Percentiles rank a stretch among this genome's conserved stretches.
Conservation (phyloP, 2,329 filamentous ascomycete genomes). For the Stachybotrys elegans region DNA sequence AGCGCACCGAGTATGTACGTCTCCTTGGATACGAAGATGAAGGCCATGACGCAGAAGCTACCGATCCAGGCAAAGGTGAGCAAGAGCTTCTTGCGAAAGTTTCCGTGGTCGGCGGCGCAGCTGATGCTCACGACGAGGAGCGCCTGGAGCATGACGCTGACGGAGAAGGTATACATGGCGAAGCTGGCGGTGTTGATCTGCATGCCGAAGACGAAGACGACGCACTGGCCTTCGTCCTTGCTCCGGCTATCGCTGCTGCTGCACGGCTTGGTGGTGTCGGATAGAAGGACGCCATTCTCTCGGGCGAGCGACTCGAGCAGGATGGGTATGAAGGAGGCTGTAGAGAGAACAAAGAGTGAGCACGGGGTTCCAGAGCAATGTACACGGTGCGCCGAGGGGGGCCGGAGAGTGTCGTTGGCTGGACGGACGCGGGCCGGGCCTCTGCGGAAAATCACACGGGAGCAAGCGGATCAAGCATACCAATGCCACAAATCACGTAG, state of each 20-base stretch:
- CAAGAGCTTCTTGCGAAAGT: conserved; percentile 82
- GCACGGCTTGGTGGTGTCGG: conserved; percentile 72
- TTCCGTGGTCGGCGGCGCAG: conserved; percentile 90
- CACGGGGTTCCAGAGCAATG: too few relatives aligned
- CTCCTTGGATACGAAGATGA: conserved; percentile 69
- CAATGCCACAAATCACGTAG: conserved; percentile 78
- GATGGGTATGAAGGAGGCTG: conserved; percentile 92
- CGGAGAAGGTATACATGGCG: conserved; percentile 96
- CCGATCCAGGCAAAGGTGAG: conserved; percentile 81
- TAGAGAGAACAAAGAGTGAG: too few relatives aligned
- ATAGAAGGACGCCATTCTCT: conserved; percentile 82
- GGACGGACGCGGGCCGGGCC: not conserved
- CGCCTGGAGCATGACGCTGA: conserved; percentile 85
- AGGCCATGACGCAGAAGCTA: conserved; percentile 79
- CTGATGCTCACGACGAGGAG: conserved; percentile 94
- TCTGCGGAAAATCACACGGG: not conserved
- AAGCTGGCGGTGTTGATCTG: conserved; percentile 96
- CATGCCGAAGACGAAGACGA: conserved; percentile 74
- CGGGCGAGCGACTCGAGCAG: conserved; percentile 89
- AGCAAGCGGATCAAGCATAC: conserved; percentile 44
- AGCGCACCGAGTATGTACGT: conserved; percentile 78
- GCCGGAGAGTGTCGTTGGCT: not conserved
- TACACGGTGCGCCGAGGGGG: not conserved
- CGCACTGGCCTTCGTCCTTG: conserved; percentile 61
- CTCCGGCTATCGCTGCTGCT: conserved; percentile 54